These are phyloP conservation scores for Tylopilus sp. DNA, from an alignment of 768 basidiomycete species.

Conservation along the genomic window DNA sequence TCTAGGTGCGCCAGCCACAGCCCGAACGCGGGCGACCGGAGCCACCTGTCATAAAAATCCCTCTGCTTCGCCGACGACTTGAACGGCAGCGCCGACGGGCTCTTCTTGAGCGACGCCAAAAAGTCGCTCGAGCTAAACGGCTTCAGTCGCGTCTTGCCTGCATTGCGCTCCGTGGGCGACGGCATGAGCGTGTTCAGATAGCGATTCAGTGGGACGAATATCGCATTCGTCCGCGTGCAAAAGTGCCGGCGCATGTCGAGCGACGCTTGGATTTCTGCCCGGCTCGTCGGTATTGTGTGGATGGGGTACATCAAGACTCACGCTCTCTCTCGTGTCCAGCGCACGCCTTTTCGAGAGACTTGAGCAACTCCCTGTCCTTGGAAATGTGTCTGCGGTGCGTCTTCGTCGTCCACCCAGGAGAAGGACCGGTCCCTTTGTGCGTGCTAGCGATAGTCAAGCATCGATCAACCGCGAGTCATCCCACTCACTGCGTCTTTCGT, in stretches of 20 bases:
- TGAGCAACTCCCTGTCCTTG: constrained; percentile 75
- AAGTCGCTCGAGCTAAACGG: constrained; percentile 70
- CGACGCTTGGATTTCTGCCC: constrained; percentile 57
- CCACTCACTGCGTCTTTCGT: constrained; percentile 41
- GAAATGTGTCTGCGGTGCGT: constrained; percentile 82
- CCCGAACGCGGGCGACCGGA: constrained; percentile 74
- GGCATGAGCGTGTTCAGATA: constrained; percentile 90
- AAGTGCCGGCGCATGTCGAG: constrained; percentile 77
- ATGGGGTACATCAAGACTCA: constrained; percentile 32
- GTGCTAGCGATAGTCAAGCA: constrained; percentile 2
- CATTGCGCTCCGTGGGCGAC: constrained; percentile 46
- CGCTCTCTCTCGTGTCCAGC: constrained; percentile 46
- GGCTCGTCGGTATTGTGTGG: not conserved
- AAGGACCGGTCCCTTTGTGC: constrained; percentile 39
- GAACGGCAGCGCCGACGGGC: constrained; percentile 74
- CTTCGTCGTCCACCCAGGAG: constrained; percentile 73
- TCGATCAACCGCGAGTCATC: not conserved
- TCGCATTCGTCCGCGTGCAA: constrained; percentile 75
- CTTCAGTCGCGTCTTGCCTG: constrained; percentile 44
- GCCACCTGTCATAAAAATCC: constrained; percentile 77
- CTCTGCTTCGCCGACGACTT: constrained; percentile 58
- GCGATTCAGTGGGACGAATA: constrained; percentile 86
- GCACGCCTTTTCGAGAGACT: constrained; percentile 63
- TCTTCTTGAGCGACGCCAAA: constrained; percentile 65
- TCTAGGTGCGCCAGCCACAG: constrained; percentile 65